Base-by-base conservation (phyloP, 2,329 filamentous ascomycete species). In the Exophiala bonariae region DNA sequence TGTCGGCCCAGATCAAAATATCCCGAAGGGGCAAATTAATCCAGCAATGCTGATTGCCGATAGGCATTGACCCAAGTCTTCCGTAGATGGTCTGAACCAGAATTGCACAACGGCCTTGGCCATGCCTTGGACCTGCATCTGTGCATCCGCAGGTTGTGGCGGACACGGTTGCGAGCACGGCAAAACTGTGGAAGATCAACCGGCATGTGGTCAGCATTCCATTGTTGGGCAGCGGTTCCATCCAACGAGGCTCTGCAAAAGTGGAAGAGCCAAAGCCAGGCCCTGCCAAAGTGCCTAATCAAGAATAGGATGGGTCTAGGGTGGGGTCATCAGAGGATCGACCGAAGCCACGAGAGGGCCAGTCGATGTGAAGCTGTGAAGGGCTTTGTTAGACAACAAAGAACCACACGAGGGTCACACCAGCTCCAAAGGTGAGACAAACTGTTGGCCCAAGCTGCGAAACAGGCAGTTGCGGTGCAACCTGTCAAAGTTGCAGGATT, bases 361-460 rank as follows among this genome's bases (percentile, higher is more conserved):
- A 30, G 30, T 30, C 31, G 30, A 13, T 32, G 36, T 19, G 17
- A 13, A 19, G 22, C 16, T 30, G 17, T 31, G 41, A 30, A 38
- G 16, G 16, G 33, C 36, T 19, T 51, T 45, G 22, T 26, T 19
- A 20, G 41, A 18, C 7, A 34, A 30, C 37, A 34, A 33, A 36
- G 36, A 41, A 22, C 41, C 36, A 33, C 36, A 20, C 13, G 4
- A 30, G 23, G 20, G 52, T 55, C 17, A 41, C 41, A 55, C 52
- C 38, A 33, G 16, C 20, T 38, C 14, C 23, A 41, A 23, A 44
- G 31, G 41, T 37, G 30, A 23, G 44, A 51, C 48, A 52, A 57
- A 57, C 55, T 14, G 52, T 41, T 57, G 52, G 55, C 48, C 45
- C 50, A 47, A 54, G 55, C 52, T 47, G 54, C 35, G 43, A 42